Evolutionary conservation across 1,284 basidiomycete genomes (phyloP).

Genomic region (Cutaneotrichosporon sp.): DNA sequence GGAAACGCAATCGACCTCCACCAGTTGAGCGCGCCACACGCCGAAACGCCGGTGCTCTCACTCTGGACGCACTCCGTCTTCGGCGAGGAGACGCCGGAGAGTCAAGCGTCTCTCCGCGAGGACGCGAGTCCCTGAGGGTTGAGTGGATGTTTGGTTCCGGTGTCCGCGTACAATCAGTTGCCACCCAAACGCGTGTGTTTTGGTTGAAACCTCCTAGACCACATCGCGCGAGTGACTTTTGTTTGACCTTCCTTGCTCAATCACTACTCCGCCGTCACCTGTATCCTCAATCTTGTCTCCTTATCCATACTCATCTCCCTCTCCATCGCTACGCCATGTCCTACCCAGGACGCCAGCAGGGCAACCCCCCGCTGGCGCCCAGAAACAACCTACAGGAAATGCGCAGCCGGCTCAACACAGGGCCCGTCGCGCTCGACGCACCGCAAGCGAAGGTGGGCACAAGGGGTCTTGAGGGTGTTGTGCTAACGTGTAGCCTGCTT

Average conservation of each 20-base stretch:
- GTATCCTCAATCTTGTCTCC: too few relatives aligned
- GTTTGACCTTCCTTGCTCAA: not conserved
- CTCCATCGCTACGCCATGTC: not conserved
- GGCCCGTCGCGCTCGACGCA: too few relatives aligned
- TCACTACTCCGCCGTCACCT: not conserved
- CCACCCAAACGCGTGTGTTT: conserved; percentile 4
- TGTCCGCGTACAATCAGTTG: not conserved
- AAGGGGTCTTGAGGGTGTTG: too few relatives aligned
- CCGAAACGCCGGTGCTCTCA: not conserved
- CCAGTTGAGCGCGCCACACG: conserved; percentile 1
- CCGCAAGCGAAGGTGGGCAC: too few relatives aligned
- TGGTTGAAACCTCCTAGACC: not conserved
- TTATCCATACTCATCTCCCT: not conserved
- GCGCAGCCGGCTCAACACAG: not conserved
- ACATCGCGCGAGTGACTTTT: conserved; percentile 1
- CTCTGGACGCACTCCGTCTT: too few relatives aligned
- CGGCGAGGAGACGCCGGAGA: too few relatives aligned
- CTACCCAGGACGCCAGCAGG: not conserved
- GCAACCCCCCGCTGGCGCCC: not conserved
- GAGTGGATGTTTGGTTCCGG: conserved; percentile 7
- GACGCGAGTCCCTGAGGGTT: not conserved
- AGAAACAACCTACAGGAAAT: conserved; percentile 6
- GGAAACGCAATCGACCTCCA: not conserved
- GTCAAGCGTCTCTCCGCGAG: too few relatives aligned
- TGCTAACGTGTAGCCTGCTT: not conserved